Base-by-base conservation (phyloP, 139 green algal genomes). In the Zygnema cylindricum region DNA sequence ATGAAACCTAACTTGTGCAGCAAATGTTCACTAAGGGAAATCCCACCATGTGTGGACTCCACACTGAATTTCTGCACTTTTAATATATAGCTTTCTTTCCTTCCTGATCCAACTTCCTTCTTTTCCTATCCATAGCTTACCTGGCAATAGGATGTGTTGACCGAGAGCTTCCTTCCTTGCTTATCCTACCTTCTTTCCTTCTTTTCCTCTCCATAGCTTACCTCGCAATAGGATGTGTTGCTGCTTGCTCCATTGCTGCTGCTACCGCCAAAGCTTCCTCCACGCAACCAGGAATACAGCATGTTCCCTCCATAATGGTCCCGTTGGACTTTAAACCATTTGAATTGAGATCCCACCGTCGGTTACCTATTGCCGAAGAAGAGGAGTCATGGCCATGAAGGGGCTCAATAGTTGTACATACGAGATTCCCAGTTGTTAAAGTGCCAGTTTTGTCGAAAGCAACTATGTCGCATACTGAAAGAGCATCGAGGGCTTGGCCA, bases 381-480 rank as follows among this genome's bases (percentile, higher is more conserved):
- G 76, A 11, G 2, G 76, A 33, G 55, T 21, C 42, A 63, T 92
- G 86, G n/a, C 88, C 89, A 43, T 89, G 36, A n/a, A 91, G 81
- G 2, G 81, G 86, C 23, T 91, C 38, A 11, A 91, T 91, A 78
- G 38, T 39, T 16, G 7, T 92, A 1, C 85, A 69, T 25, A 25
- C 11, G 1, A 92, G 71, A 39, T 92, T 40, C 22, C 89, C 91
- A 35, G 89, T 92, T n/a, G 91, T 93, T 22, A 93, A 76, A 25
- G 90, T 93, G 89, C 89, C 89, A 25, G 91, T 93, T 90, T 93
- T 93, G 90, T 93, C 91, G 32, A 93, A 94, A 0, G 88, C 91
- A 7, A 93, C 85, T 30, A 43, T 88, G 54, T 83, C 73, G 90
- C 91, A 93, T 1, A 33, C 54, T 3, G 75, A 69, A 16, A 93